These are phyloP conservation scores for Candida corydali DNA, from an alignment of 805 yeast species.

Conservation along the genomic window DNA sequence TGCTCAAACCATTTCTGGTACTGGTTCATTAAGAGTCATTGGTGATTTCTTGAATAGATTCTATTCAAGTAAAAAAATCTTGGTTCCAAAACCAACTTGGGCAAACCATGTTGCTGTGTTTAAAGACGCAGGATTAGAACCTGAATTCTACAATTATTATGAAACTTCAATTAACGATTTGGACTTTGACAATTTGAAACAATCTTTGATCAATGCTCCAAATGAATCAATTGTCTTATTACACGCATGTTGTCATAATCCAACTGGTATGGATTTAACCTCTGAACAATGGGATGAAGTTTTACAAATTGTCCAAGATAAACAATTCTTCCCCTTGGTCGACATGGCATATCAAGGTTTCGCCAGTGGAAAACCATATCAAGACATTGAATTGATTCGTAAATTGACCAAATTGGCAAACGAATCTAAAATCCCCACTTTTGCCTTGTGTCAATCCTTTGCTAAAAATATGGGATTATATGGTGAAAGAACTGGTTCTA, in stretches of 20 bases:
- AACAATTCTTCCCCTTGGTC: constrained; percentile 70
- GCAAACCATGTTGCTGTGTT: constrained; percentile 86
- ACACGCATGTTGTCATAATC: constrained; percentile 97
- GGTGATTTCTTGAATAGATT: constrained; percentile 71
- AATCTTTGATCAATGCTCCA: constrained; percentile 52
- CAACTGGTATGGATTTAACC: constrained; percentile 92
- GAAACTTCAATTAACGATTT: constrained; percentile 57
- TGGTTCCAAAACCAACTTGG: constrained; percentile 90
- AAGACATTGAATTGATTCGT: constrained; percentile 54
- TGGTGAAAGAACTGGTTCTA: constrained; percentile 69
- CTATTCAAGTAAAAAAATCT: constrained; percentile 51
- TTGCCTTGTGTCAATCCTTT: constrained; percentile 48
- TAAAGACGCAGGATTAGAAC: constrained; percentile 62
- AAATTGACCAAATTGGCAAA: constrained; percentile 47
- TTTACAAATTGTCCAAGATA: constrained; percentile 54
- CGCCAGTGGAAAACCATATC: constrained; percentile 75
- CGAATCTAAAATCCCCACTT: constrained; percentile 45
- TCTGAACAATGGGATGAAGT: constrained; percentile 76
- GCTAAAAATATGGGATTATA: constrained; percentile 48
- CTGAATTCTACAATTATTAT: constrained; percentile 68
- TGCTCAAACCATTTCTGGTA: constrained; percentile 89
- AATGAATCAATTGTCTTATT: constrained; percentile 65
- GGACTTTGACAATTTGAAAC: constrained; percentile 60
- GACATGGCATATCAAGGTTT: constrained; percentile 97
- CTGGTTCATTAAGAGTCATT: constrained; percentile 87